Percentiles rank a stretch among this genome's conserved stretches.
phyloP scores from a whole-genome alignment of 1,139 yeast species.

The Candida labiduridarum region DNA sequence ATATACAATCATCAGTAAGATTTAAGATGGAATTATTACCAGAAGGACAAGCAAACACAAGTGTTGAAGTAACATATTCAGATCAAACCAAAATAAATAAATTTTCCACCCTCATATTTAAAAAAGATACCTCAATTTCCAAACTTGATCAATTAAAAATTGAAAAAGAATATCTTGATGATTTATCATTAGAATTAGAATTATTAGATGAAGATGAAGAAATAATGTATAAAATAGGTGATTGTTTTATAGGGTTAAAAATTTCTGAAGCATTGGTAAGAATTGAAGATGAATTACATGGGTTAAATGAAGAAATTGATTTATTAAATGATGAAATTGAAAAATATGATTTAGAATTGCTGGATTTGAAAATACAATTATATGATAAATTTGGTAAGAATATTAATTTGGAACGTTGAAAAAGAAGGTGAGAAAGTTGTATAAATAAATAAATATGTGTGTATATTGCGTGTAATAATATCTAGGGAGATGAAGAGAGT shows the following conservation, averaged over 20 bases:
- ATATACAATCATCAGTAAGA: conserved; percentile 1
- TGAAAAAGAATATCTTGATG: conserved; percentile 89
- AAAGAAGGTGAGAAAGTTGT: not conserved
- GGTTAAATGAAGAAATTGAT: conserved; percentile 52
- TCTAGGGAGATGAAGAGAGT: not conserved
- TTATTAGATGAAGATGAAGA: conserved; percentile 78
- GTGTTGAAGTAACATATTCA: conserved; percentile 76
- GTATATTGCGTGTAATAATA: no score
- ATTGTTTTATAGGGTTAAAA: conserved; percentile 67
- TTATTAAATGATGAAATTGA: conserved; percentile 50
- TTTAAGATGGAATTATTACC: conserved; percentile 56
- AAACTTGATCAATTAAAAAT: conserved; percentile 53
- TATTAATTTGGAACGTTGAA: conserved; percentile 74
- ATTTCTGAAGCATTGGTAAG: conserved; percentile 66
- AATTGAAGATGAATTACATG: conserved; percentile 62
- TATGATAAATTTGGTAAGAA: conserved; percentile 90
- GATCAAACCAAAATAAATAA: conserved; percentile 90
- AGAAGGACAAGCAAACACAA: conserved; percentile 66
- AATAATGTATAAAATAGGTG: conserved; percentile 74
- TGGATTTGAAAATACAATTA: conserved; percentile 64
- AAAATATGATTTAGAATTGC: conserved; percentile 55
- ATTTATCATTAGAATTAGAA: conserved; percentile 82
- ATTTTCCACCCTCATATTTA: conserved; percentile 78
- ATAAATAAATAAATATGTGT: not conserved
- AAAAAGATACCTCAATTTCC: conserved; percentile 60